Evolutionary conservation across 176 grass and related monocot species (phyloP), one percentile per base, ranked within the genome.

Genomic region (Cenchrus fungigraminus): DNA sequence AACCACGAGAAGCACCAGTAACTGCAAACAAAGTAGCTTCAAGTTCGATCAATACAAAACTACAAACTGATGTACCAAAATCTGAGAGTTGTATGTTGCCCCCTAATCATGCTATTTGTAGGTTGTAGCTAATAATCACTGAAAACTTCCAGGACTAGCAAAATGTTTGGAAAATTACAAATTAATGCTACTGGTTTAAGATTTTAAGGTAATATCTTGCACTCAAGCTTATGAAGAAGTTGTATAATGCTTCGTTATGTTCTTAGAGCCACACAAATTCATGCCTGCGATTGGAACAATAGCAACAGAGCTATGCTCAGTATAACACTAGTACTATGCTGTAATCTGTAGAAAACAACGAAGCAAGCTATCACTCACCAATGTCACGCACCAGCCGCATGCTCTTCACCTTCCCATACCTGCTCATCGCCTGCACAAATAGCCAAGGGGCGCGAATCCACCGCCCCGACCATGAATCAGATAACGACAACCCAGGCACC

Each of bases 321-420:
- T 25, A 15, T 14, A 61, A 53, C 31, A 64, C 51, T 75, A 40
- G 9, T 3, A 72, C 4, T 37, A 57, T 45, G 25, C n/a, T 5
- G 37, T 40, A 40, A 12, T 73, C 16, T 40, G 37, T 40, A 40
- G 12, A 74, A 71, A 74, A 54, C 11, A 72, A 32, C 25, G 25
- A 50, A 74, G 49, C 49, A 74, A 74, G 71, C 7, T 54, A 31
- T 54, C 47, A 74, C 67, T 87, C 73, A 95, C 96, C 96, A 71
- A 94, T 98, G 83, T 98, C 89, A 22, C 91, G 83, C 53, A 95
- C 93, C 75, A 98, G 68, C 32, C 93, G 87, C 83, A 98, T 77
- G 77, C 72, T 90, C 83, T 94, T 98, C 77, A 98, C 93, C n/a
- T 71, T 91, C 61, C 96, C 96, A 31, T 92, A 95, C 74, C 91